Evolutionary conservation across 2,329 filamentous ascomycete species (phyloP), one percentile per base, ranked within the genome.

Genomic region (Chaetomium olivaceum): DNA sequence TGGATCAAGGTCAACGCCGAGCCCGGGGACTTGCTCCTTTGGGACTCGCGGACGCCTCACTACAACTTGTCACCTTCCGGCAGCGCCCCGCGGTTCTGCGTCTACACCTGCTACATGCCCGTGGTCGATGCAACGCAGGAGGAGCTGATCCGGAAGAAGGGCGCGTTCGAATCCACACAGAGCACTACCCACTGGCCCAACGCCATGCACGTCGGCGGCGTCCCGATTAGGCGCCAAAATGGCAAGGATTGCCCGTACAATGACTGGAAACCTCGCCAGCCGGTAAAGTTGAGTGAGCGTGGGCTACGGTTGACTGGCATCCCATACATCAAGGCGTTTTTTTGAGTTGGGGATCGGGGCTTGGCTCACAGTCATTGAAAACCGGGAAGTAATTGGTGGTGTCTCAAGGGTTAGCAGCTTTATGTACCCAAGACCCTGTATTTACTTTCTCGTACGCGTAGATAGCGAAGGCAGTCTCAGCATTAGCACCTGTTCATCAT

Each of bases 81-180:
- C 25, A 48, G 19, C 25, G 57, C 25, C 3, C 25, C 57, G 11
- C 57, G 57, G 3, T 59, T 59, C 57, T 59, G 57, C 43, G 43
- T 59, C 25, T 59, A 59, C 57, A 59, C 57, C 7, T 59, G 57
- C 57, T 59, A 59, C 57, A 59, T 59, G 57, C 57, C 57, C 8
- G 57, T 48, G 19, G 57, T 43, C 25, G 57, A 59, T 25, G 57
- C 57, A 4, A 59, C 57, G 2, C 57, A 59, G 57, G 43, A 59
- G 57, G 43, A 59, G 57, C 57, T 59, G 25, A 14, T 31, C 19
- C 57, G 57, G 16, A 59, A 59, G 57, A 59, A 59, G 57, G 16
- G 7, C 43, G 57, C 57, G 6, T 23, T 59, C 2, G 57, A 59
- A 43, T 33, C 39, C 9, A 59, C 57, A 7, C 57, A 51, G 57